Evolutionary conservation across 2,329 filamentous ascomycete genomes (phyloP).

Genomic region (Claviceps purpurea): DNA sequence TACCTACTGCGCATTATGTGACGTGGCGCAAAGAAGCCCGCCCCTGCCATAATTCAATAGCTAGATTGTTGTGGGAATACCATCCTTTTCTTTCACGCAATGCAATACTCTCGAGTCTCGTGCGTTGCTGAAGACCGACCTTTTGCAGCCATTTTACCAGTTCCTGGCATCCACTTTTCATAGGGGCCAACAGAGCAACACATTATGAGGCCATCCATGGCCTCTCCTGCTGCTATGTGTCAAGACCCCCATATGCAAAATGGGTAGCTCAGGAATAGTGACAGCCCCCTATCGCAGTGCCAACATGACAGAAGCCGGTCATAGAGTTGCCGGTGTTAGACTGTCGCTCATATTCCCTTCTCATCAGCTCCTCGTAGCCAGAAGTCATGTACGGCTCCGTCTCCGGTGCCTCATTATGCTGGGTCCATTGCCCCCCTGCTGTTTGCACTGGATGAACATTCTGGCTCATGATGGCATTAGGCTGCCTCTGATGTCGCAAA

Average conservation of each 20-base stretch:
- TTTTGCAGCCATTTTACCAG: conserved; percentile 16
- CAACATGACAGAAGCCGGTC: conserved; percentile 31
- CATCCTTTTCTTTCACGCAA: no score
- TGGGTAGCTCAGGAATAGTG: conserved; percentile 47
- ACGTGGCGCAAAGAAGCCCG: no score
- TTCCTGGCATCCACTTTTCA: conserved; percentile 36
- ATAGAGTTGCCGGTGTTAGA: conserved; percentile 21
- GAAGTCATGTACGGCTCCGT: conserved; percentile 75
- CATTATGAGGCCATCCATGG: conserved; percentile 44
- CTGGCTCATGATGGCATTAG: conserved; percentile 33
- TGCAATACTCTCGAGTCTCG: background rate
- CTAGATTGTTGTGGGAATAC: no score
- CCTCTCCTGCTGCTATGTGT: conserved; percentile 34
- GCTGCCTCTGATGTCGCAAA: conserved; percentile 42
- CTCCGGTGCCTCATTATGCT: conserved; percentile 22
- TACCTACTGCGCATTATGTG: no score
- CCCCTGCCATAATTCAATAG: no score
- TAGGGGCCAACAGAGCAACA: conserved; percentile 12
- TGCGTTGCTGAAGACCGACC: background rate
- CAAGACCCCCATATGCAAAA: conserved; percentile 48
- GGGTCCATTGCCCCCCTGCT: conserved; percentile 39
- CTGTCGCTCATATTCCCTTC: conserved; percentile 44
- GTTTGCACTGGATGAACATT: conserved; percentile 41
- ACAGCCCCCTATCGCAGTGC: conserved; percentile 23
- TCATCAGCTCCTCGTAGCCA: conserved; percentile 61